phyloP scores from a whole-genome alignment of 148 eudicot genomes.

The Fallopia convolvulus region DNA sequence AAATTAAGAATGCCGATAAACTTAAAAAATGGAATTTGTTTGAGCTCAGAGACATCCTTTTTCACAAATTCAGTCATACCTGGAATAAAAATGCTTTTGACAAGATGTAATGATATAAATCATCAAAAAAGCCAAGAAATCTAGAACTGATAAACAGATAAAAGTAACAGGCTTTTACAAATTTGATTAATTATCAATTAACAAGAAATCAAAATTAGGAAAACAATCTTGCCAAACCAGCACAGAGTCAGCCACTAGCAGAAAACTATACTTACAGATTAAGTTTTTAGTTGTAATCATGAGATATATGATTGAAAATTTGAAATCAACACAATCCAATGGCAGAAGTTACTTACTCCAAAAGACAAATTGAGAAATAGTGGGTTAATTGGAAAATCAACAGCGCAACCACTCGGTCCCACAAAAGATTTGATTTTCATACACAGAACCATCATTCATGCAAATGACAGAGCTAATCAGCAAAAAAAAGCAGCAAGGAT shows the following conservation, averaged over 20 bases:
- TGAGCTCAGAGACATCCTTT: neutral
- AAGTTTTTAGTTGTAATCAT: neutral
- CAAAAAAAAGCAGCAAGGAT: neutral
- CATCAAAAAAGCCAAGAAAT: neutral
- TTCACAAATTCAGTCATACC: neutral
- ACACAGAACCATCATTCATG: neutral
- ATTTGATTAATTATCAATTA: neutral
- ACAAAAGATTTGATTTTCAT: neutral
- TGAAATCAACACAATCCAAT: neutral
- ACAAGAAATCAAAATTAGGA: neutral
- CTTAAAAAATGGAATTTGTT: neutral
- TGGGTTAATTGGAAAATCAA: neutral
- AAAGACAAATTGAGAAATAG: neutral
- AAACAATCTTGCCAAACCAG: neutral
- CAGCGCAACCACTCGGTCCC: neutral
- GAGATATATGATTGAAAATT: neutral
- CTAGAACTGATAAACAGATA: neutral
- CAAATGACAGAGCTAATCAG: neutral
- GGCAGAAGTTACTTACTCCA: neutral
- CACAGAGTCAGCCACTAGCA: neutral
- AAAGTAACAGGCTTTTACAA: neutral
- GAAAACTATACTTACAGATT: neutral
- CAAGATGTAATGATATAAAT: neutral
- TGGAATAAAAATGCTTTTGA: neutral
- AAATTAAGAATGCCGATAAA: neutral